These are phyloP conservation scores for Xanthoconium purpureum DNA, from an alignment of 768 basidiomycete species.

Conservation along the genomic window DNA sequence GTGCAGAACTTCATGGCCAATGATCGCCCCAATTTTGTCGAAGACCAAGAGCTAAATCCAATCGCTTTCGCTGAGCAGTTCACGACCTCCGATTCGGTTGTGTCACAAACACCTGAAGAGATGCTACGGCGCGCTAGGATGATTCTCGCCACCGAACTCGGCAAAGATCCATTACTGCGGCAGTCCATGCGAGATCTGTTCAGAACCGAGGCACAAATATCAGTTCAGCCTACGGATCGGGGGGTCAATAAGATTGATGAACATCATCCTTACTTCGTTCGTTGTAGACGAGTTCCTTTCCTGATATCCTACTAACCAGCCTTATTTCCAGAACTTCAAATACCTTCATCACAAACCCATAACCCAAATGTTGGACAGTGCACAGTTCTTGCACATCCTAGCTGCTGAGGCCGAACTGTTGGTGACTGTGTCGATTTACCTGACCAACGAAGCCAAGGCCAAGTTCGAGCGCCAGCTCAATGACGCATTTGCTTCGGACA, in stretches of 20 bases:
- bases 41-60: constrained; percentile 81
- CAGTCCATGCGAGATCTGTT: constrained; percentile 74
- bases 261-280: constrained; percentile 66
- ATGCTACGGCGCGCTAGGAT: constrained; percentile 71
- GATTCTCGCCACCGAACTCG: constrained; percentile 86
- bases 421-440: constrained; percentile 68
- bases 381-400: constrained; percentile 89
- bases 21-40: constrained; percentile 62
- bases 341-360: constrained; percentile 82
- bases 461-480: constrained; percentile 72
- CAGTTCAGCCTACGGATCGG: constrained; percentile 83
- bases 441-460: constrained; percentile 61
- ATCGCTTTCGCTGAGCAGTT: constrained; percentile 83
- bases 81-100: constrained; percentile 61
- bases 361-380: constrained; percentile 58
- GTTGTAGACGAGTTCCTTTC: constrained; percentile 25
- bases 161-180: constrained; percentile 87
- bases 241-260: constrained; percentile 77
- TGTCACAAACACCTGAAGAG: constrained; percentile 60
- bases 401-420: constrained; percentile 87
- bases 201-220: constrained; percentile 69
- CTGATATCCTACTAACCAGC: constrained; percentile 3
- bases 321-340: constrained; percentile 76
- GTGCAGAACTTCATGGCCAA: constrained; percentile 77
- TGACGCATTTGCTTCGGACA: constrained; percentile 81